Evolutionary conservation across 2,329 filamentous ascomycete species (phyloP), one percentile per base, ranked within the genome.

Genomic region (Cryphonectria parasitica): DNA sequence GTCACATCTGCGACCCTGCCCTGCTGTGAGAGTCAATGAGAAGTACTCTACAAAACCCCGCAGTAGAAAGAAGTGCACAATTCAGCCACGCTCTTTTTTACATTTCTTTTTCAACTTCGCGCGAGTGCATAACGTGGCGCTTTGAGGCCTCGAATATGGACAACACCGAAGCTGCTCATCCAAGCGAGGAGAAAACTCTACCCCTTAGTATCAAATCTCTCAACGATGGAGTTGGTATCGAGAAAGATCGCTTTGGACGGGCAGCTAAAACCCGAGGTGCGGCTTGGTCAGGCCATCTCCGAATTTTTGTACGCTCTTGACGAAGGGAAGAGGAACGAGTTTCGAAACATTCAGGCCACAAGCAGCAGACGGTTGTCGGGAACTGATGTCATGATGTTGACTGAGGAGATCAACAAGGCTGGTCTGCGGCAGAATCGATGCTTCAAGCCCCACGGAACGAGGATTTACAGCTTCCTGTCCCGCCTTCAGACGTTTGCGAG

Each of bases 321-420:
- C 22, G n/a, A n/a, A 15, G 36, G 54, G 1, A 49, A n/a, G 15
- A 68, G 11, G n/a, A 43, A 63, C 2, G 34, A 39, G n/a, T 63
- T 63, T 4, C n/a, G 25, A 25, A 36, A 63, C 39, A 11, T 62
- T 34, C 64, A 54, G 34, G 61, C 28, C n/a, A 41, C 64, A 3
- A 17, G 36, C 11, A 31, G 8, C 22, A 52, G 0, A 22, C 66
- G 43, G 2, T 3, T 64, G 3, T 41, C 52, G 19, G 43, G 34
- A 5, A 22, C 8, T 13, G 70, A 74, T 10, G 62, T 74, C 3
- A 72, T 73, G 39, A 67, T 43, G 22, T 22, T 72, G 5, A 72
- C 73, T 3, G 73, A 74, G 56, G 72, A 74, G 61, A 71, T 73
- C 66, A 72, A 73, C 34, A 68, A 73, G 52, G 68, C 71, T 70